These are phyloP conservation scores for Botrytis byssoidea DNA, from an alignment of 2,329 filamentous ascomycete species.

Conservation along the genomic window DNA sequence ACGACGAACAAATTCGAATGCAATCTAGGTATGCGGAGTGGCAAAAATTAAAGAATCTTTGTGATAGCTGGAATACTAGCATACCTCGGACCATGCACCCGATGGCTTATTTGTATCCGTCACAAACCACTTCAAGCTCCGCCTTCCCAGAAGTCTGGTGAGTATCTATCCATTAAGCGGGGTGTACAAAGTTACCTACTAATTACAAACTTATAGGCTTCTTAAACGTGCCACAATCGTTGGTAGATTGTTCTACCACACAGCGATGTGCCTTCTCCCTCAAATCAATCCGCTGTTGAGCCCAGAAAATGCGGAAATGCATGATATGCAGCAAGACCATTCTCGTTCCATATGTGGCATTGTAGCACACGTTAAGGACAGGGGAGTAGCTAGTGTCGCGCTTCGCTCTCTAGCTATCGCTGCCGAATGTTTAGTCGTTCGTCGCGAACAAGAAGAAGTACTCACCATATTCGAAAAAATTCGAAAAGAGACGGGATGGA, in stretches of 20 bases:
- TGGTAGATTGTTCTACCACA: conserved; percentile 85
- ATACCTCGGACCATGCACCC: conserved; percentile 87
- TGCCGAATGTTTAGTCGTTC: conserved; percentile 66
- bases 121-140: conserved; percentile 66
- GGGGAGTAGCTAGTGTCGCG: conserved; percentile 74
- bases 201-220: conserved; percentile 55
- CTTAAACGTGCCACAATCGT: conserved; percentile 80
- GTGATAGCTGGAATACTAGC: conserved; percentile 75
- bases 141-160: conserved; percentile 85
- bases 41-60: conserved; percentile 75
- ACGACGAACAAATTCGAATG: conserved; percentile 62
- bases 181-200: conserved; percentile 28
- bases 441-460: conserved; percentile 76
- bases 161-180: conserved; percentile 36
- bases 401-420: conserved; percentile 77
- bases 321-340: conserved; percentile 67
- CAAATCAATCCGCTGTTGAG: conserved; percentile 72
- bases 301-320: conserved; percentile 62
- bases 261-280: conserved; percentile 75
- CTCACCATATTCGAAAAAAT: conserved; percentile 74
- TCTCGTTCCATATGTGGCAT: conserved; percentile 88
- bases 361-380: conserved; percentile 78
- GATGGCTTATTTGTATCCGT: conserved; percentile 70
- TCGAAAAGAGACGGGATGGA: conserved; percentile 74
- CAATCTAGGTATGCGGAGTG: conserved; percentile 72